Evolutionary conservation across 352 stramenopile genomes (phyloP), one percentile per base, ranked within the genome.

Genomic region (Pythium brassicae): DNA sequence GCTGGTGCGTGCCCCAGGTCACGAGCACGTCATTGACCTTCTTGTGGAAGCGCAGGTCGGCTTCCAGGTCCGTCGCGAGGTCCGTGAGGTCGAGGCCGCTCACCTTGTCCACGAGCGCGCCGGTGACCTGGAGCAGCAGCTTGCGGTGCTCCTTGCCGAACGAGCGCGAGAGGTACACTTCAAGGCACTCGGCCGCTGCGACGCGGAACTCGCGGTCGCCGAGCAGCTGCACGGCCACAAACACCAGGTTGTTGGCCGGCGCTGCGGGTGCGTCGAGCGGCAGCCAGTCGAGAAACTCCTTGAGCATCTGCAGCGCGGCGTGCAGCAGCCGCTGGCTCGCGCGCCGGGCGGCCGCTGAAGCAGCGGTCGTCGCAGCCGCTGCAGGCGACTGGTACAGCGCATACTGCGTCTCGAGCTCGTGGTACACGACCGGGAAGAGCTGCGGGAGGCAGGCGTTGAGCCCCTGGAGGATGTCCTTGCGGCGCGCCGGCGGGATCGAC

Each of bases 261-360:
- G 84, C 65, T 6, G 86, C 68, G 2, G 83, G 74, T 32, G 71
- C 70, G 32, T 87, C 76, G 35, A 92, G 55, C 15, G 83, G 83
- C 66, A 92, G 83, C 83, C 83, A 92, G 59, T 92, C 83, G 7
- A 92, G 59, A 61, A 92, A 92, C 60, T 90, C 83, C 51, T 85
- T 88, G 19, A 92, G 61, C 77, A 90, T 89, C 42, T 81, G 62
- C 43, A 92, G 46, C 27, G 74, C 71, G 1, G 79, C 76, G 26
- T 87, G 68, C 25, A 90, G 78, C 8, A 92, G 55, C 49, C 70
- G 69, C 57, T 81, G 72, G 59, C 76, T 87, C 19, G 46, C 55
- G 5, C 62, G 62, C 19, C 65, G 61, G 45, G 72, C 59, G 25
- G 50, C 40, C 8, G 26, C 6, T 3, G 71, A 63, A n/a, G n/a